A percentile compares a stretch with the other conserved stretches of the same genome.
phyloP scores from a whole-genome alignment of 805 yeast genomes.

The Debaryomyces maramus region DNA sequence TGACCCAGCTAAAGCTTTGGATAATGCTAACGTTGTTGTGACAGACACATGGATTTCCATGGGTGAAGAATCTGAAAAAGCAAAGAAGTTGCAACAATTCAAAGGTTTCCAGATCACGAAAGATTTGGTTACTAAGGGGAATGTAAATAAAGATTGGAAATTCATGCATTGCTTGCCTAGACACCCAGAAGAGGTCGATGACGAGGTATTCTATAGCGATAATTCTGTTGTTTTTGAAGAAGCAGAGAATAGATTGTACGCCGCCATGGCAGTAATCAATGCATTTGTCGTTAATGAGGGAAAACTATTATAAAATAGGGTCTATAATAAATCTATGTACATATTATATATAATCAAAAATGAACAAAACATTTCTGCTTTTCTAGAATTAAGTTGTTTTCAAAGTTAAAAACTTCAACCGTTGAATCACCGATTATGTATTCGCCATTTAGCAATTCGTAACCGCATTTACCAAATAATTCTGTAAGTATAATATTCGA shows the following conservation, averaged over 20 bases:
- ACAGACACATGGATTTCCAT: slow-evolving; percentile 93
- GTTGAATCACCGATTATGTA: slow-evolving; percentile 5
- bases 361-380: slow-evolving; percentile 15
- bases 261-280: slow-evolving; percentile 88
- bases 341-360: slow-evolving; percentile 4
- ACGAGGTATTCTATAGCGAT: slow-evolving; percentile 79
- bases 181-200: slow-evolving; percentile 85
- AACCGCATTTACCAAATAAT: slow-evolving; percentile 1
- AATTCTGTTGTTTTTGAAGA: slow-evolving; percentile 79
- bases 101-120: slow-evolving; percentile 75
- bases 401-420: slow-evolving; percentile 11
- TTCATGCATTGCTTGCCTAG: slow-evolving; percentile 97
- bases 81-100: slow-evolving; percentile 67
- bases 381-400: slow-evolving; percentile 5
- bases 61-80: slow-evolving; percentile 86
- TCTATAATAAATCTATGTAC: background rate
- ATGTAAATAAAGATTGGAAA: slow-evolving; percentile 62
- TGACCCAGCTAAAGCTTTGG: slow-evolving; percentile 69
- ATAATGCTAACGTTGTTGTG: slow-evolving; percentile 71
- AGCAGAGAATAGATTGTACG: slow-evolving; percentile 90
- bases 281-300: slow-evolving; percentile 81
- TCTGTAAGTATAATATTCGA: slow-evolving; percentile 41
- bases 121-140: slow-evolving; percentile 57
- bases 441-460: slow-evolving; percentile 8
- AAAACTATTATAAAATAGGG: slow-evolving; percentile 17